Base-by-base conservation (phyloP, 257 asterid genomes). In the Handroanthus guayacan region DNA sequence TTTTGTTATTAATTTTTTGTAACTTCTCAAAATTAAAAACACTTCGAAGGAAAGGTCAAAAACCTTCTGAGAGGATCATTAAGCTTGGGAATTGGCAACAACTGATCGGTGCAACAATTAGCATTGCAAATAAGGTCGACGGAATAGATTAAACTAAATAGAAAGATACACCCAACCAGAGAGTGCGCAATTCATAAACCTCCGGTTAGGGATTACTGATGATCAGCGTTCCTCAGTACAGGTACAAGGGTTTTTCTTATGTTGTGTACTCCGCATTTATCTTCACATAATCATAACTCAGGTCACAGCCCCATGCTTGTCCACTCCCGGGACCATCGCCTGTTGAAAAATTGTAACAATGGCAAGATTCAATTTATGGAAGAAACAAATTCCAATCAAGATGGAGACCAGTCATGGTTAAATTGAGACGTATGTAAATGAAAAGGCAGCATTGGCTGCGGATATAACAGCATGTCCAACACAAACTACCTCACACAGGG, bases 221-320 rank as follows among this genome's bases (percentile, higher is more conserved):
- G 7, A 4, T 1, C 5, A 5, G 1, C 2, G 50, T 37, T 38
- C 31, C 4, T 2, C 5, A 31, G 43, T 18, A 44, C 2, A 38
- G 12, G 50, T 31, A 12, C 18, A 3, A 64, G 18, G 25, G 39
- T 7, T 38, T 31, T 43, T 9, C 17, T 20, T 74, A 81, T 44
- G 82, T 82, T 74, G 99, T 91, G 84, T 92, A 92, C 80, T 92
- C 98, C 0, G 98, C 97, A 71, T 95, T 95, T 62, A 95, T 92
- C 80, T 92, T 95, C 72, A 92, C 97, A 72, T 95, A 95, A 75
- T 95, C 98, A 57, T 92, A 95, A 76, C 99, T 95, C 56, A 92
- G 86, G 71, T 95, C 99, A 52, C 98, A 89, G 37, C 99, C 99
- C 99, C 99, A 92, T 55, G 97, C 99, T 45, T 84, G 82, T 78